Percentiles rank a stretch among this genome's conserved stretches.
Evolutionary conservation across 2,329 filamentous ascomycete genomes (phyloP).

Genomic region (Ceratocystis harringtonii): DNA sequence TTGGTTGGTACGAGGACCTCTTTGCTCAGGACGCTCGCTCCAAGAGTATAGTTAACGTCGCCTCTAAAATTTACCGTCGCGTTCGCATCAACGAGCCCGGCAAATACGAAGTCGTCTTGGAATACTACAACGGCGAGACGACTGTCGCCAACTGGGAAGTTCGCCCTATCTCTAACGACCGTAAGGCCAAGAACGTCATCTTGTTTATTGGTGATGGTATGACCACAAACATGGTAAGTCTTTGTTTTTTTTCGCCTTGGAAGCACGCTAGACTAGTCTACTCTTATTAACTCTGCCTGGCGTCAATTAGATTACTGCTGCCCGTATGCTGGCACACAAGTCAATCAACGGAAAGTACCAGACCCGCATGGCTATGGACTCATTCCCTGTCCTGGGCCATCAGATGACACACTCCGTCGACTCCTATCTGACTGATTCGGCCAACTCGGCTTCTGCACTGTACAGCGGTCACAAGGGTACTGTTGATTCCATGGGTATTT

Average conservation of each 20-base stretch:
- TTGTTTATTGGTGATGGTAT: conserved; percentile 65
- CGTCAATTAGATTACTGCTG: conserved; percentile 46
- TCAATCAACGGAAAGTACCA: conserved; percentile 75
- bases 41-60: conserved; percentile 62
- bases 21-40: conserved; percentile 58
- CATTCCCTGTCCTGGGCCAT: conserved; percentile 73
- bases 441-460: conserved; percentile 68
- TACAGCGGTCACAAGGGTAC: conserved; percentile 75
- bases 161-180: conserved; percentile 50
- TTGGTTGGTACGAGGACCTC: conserved; percentile 69
- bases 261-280: too few relatives aligned
- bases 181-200: conserved; percentile 72
- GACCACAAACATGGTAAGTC: conserved; percentile 52
- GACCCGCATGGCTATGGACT: conserved; percentile 58
- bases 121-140: conserved; percentile 56
- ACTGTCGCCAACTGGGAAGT: conserved; percentile 67
- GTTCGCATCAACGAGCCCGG: conserved; percentile 66
- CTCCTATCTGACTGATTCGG: conserved; percentile 72
- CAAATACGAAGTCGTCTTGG: conserved; percentile 60
- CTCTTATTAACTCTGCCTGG: not conserved
- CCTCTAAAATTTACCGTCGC: conserved; percentile 62
- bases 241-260: too few relatives aligned
- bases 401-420: conserved; percentile 83
- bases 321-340: conserved; percentile 67
- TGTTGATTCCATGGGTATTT: conserved; percentile 66